phyloP scores from a whole-genome alignment of 352 stramenopile species.

The Elongisporangium undulatum region DNA sequence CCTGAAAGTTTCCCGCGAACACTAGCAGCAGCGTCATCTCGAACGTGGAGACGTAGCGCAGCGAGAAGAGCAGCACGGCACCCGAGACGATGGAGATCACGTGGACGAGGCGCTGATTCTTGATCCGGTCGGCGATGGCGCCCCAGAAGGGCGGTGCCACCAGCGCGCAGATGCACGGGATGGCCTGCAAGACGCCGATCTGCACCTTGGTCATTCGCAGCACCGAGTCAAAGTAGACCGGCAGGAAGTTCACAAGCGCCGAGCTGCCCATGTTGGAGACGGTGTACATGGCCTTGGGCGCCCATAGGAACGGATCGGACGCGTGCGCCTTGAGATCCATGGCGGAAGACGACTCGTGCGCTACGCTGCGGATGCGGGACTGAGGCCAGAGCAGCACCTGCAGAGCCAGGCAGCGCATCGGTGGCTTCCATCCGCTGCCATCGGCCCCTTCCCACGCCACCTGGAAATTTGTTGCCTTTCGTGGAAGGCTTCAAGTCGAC shows the following conservation, averaged over 20 bases:
- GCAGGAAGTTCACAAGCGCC: slow-evolving; percentile 72
- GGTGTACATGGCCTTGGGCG: slow-evolving; percentile 80
- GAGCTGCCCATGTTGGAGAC: slow-evolving; percentile 58
- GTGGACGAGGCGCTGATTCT: slow-evolving; percentile 60
- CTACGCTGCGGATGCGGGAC: slow-evolving; percentile 14
- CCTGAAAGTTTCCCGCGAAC: slow-evolving; percentile 57
- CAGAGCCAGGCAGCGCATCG: slow-evolving; percentile 4
- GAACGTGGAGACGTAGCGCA: slow-evolving; percentile 59
- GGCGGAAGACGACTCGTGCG: no score
- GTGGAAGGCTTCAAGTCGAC: no score
- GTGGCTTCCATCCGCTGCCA: not conserved
- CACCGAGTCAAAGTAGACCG: slow-evolving; percentile 67
- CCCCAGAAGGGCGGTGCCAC: slow-evolving; percentile 75
- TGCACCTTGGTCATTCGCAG: slow-evolving; percentile 66
- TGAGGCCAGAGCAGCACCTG: slow-evolving; percentile 8
- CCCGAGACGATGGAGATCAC: slow-evolving; percentile 52
- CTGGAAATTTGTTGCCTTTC: no score
- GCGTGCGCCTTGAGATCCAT: no score
- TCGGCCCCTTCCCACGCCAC: no score
- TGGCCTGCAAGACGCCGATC: slow-evolving; percentile 69
- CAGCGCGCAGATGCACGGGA: slow-evolving; percentile 59
- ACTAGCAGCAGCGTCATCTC: slow-evolving; percentile 45
- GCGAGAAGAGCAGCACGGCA: slow-evolving; percentile 47
- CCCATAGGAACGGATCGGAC: slow-evolving; percentile 19
- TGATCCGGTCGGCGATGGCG: slow-evolving; percentile 59